These are phyloP conservation scores for Pyrenopolyporus hunteri DNA, from an alignment of 495 filamentous ascomycete genomes.

Conservation along the genomic window DNA sequence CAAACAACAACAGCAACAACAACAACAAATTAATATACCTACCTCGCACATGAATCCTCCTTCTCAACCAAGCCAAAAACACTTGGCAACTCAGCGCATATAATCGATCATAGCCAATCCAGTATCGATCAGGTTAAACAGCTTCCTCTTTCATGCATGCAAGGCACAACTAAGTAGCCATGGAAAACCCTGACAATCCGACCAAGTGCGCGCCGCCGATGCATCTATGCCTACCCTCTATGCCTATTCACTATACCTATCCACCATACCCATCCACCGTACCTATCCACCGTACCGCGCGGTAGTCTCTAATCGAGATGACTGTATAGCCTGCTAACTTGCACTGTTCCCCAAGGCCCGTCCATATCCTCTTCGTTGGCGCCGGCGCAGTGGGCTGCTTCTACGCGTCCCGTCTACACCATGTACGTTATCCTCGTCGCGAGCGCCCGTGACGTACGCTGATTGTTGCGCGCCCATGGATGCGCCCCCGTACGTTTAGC, in stretches of 20 bases:
- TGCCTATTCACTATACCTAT: not conserved
- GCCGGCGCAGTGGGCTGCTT: slow-evolving; percentile 66
- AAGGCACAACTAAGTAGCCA: slow-evolving; percentile 19
- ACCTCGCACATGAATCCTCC: too few species aligned
- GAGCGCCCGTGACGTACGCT: slow-evolving; percentile 1
- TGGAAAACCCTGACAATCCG: slow-evolving; percentile 7
- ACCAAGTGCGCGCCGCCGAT: slow-evolving; percentile 19
- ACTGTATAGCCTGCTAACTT: too few species aligned
- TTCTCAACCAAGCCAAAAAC: not conserved
- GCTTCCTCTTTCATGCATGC: not conserved
- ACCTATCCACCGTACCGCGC: too few species aligned
- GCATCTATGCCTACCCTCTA: not conserved
- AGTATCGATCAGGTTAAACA: not conserved
- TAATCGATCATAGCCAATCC: not conserved
- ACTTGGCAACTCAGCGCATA: not conserved
- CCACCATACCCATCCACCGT: too few species aligned
- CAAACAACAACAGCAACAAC: too few species aligned
- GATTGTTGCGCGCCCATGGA: slow-evolving; percentile 6
- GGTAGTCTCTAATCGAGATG: too few species aligned
- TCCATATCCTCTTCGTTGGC: slow-evolving; percentile 62
- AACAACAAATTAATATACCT: too few species aligned
- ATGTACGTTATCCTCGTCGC: slow-evolving; percentile 46
- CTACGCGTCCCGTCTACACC: slow-evolving; percentile 62
- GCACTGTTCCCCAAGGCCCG: slow-evolving; percentile 43
- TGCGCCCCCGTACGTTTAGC: slow-evolving; percentile 42